Percentiles rank a stretch among this genome's conserved stretches.
Conservation (phyloP, 768 basidiomycete species). For the Gymnopilus dilepis region DNA sequence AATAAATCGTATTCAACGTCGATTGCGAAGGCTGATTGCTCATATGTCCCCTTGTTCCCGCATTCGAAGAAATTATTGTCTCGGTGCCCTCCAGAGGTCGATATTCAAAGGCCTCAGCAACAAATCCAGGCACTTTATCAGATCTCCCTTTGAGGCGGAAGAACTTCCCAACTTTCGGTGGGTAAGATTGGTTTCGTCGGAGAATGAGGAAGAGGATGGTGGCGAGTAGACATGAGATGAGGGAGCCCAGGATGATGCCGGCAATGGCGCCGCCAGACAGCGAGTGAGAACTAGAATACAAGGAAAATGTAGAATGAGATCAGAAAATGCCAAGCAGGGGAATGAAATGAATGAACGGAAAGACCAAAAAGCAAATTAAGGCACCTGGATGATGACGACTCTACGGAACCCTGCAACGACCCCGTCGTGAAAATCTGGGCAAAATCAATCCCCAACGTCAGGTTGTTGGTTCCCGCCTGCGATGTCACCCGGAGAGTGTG, state of each 20-base stretch:
- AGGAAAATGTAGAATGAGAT: no score
- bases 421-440: conserved; percentile 34
- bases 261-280: conserved; percentile 20
- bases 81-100: conserved; percentile 8
- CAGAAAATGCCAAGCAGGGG: neutral
- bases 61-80: neutral
- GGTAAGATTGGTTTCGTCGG: neutral
- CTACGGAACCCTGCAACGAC: conserved; percentile 23
- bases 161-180: neutral
- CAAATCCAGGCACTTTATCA: neutral
- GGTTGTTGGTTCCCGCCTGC: conserved; percentile 14
- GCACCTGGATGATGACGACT: neutral
- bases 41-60: neutral
- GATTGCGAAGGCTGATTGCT: conserved; percentile 5
- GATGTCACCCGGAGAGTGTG: conserved; percentile 38
- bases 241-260: conserved; percentile 13
- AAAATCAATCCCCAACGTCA: conserved; percentile 35
- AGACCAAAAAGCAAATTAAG: neutral
- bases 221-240: conserved; percentile 2
- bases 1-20: neutral
- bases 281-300: conserved; percentile 4
- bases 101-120: conserved; percentile 12
- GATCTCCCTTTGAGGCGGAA: conserved; percentile 11
- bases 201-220: conserved; percentile 1
- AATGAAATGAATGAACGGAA: neutral